Conservation (phyloP, 345 rosid genomes). For the Lumnitzera littorea region DNA sequence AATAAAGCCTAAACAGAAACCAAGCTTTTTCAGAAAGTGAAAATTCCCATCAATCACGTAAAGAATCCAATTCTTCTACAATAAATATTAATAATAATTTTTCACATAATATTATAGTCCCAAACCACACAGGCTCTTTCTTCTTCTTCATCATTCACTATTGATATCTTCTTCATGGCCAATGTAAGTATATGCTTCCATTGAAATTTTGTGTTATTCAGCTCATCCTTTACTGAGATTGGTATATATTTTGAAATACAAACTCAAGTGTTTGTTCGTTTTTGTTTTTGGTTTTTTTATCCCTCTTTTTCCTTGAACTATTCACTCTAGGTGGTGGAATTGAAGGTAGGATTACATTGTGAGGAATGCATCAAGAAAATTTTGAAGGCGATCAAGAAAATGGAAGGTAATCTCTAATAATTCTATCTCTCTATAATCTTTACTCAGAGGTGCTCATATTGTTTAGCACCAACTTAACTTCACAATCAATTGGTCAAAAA, state of each 20-base stretch:
- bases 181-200: constrained; percentile 21
- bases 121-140: not conserved
- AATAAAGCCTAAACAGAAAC: constrained; percentile 9
- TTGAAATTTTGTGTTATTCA: not conserved
- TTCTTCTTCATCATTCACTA: not conserved
- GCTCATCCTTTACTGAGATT: not conserved
- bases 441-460: too few species aligned
- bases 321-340: constrained; percentile 57
- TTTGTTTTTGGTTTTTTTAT: not conserved
- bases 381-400: constrained; percentile 80
- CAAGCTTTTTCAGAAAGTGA: constrained; percentile 14
- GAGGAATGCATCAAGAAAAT: constrained; percentile 75
- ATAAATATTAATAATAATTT: constrained; percentile 4
- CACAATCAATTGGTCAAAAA: too few species aligned
- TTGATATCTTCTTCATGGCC: constrained; percentile 17
- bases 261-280: not conserved
- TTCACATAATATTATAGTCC: not conserved
- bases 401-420: constrained; percentile 37
- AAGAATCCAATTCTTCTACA: constrained; percentile 27
- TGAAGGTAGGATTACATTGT: constrained; percentile 75
- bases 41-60: constrained; percentile 12
- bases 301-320: not conserved
- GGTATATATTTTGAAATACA: not conserved
- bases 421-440: not conserved
- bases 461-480: too few species aligned